Conservation (phyloP, 164 flowering plant genomes). For the Amborella trichopoda region DNA sequence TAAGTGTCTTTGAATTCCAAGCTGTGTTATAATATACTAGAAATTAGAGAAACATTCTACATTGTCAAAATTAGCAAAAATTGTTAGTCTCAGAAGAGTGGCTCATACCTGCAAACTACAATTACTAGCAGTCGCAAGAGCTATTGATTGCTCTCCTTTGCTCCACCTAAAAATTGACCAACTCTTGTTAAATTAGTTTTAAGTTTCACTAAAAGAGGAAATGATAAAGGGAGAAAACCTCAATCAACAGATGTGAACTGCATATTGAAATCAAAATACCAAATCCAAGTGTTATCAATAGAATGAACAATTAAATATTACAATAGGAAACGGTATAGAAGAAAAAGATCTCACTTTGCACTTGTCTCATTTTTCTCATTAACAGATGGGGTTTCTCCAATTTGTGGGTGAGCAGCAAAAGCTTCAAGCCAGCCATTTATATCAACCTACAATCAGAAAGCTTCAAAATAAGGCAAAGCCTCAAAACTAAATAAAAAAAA, state of each 20-base stretch:
- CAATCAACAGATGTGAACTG: not conserved
- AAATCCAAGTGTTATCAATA: not conserved
- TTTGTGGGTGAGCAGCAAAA: conserved; percentile 71
- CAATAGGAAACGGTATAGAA: not conserved
- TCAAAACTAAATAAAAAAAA: not conserved
- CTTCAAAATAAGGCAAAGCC: not conserved
- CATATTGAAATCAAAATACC: not conserved
- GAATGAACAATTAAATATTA: not conserved
- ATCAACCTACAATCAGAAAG: conserved; percentile 36
- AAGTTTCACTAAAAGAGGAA: not conserved
- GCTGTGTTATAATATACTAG: no score
- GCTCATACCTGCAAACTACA: conserved; percentile 50
- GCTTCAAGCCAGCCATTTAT: conserved; percentile 86
- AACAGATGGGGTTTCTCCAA: conserved; percentile 34
- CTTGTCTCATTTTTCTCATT: conserved; percentile 18
- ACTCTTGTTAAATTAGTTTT: not conserved
- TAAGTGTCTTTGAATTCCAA: no score
- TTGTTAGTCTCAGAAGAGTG: no score
- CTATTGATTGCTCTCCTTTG: conserved; percentile 90
- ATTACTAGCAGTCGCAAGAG: conserved; percentile 67
- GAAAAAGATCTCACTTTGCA: conserved; percentile 28
- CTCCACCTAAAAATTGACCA: conserved; percentile 56
- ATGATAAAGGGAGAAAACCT: not conserved
- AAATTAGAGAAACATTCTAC: no score
- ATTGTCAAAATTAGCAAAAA: no score